Base-by-base conservation (phyloP, 306 rosid species). In the Cucurbita moschata region DNA sequence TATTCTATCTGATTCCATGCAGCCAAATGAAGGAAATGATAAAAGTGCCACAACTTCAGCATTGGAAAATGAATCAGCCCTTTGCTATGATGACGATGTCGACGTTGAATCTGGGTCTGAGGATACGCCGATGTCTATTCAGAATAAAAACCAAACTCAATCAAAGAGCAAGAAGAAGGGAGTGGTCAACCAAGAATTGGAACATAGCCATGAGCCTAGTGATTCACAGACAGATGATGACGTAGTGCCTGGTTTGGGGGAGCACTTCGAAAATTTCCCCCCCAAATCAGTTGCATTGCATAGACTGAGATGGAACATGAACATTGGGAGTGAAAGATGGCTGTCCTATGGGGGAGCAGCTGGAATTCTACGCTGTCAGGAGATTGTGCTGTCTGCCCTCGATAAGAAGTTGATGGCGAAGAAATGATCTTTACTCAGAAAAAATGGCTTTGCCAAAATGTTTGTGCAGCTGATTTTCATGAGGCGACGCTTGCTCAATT, bases 291-390 rank as follows among this genome's bases (percentile, higher is more conserved):
- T 85, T 53, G 95, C 97, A 58, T 61, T 94, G 83, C 97, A 87
- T 76, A 79, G 82, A 77, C 89, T 94, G 80, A 89, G 96, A 80
- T 91, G 97, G 99, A 94, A 91, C 85, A 85, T 84, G 95, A 94
- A 94, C 84, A 77, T 79, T 62, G 99, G 97, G 42, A 85, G 97
- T 78, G 99, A 94, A 79, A 89, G 78, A 85, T 91, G 99, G 99
- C 49, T 91, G 85, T 87, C 92, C 83, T 87, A 74, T 62, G 99
- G 97, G 44, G 97, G 97, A 62, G 99, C 92, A 5, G 84, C 85
- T 26, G 96, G 99, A 68, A 8, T 94, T 47, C 83, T 94, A 42
- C 96, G 99, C 18, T 94, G 96, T 77, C 92, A 89, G 73, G 87
- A 89, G 82, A 87, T 94, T 80, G 83, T 79, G 72, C 75, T 81